Conservation (phyloP, 495 filamentous ascomycete genomes). For the Xylaria flabelliformis region DNA sequence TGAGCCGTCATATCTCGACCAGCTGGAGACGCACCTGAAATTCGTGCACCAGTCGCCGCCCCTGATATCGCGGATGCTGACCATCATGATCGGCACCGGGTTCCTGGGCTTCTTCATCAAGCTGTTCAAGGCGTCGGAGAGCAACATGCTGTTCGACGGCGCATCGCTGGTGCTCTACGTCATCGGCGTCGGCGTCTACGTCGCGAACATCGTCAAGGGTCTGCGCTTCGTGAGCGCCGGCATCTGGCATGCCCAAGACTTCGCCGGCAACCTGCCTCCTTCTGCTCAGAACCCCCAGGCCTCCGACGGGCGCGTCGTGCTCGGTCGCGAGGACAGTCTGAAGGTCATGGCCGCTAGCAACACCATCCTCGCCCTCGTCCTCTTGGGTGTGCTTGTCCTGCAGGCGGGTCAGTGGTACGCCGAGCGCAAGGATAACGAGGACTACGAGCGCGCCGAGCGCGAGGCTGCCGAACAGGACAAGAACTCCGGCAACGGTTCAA, state of each 20-base stretch:
- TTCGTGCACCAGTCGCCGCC: constrained; percentile 87
- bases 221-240: constrained; percentile 75
- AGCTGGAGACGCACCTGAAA: constrained; percentile 84
- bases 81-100: constrained; percentile 89
- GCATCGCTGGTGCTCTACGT: constrained; percentile 89
- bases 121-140: constrained; percentile 88
- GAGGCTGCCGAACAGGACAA: constrained; percentile 59
- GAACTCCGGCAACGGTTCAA: constrained; percentile 30
- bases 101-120: constrained; percentile 90
- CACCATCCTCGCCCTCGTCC: constrained; percentile 88
- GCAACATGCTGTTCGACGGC: constrained; percentile 96
- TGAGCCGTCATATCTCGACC: constrained; percentile 69
- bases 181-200: constrained; percentile 88
- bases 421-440: constrained; percentile 86
- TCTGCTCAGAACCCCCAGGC: constrained; percentile 48
- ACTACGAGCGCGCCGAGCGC: constrained; percentile 67
- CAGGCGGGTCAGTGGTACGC: constrained; percentile 99
- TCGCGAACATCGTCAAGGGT: constrained; percentile 94
- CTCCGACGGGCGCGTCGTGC: constrained; percentile 50
- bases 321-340: constrained; percentile 82
- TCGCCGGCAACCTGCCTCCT: constrained; percentile 38
- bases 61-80: constrained; percentile 88
- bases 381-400: constrained; percentile 88
- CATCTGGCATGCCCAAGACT: constrained; percentile 58
- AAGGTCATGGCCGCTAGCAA: constrained; percentile 94